phyloP scores from a whole-genome alignment of 2,329 filamentous ascomycete genomes.

The Emergomyces orientalis region DNA sequence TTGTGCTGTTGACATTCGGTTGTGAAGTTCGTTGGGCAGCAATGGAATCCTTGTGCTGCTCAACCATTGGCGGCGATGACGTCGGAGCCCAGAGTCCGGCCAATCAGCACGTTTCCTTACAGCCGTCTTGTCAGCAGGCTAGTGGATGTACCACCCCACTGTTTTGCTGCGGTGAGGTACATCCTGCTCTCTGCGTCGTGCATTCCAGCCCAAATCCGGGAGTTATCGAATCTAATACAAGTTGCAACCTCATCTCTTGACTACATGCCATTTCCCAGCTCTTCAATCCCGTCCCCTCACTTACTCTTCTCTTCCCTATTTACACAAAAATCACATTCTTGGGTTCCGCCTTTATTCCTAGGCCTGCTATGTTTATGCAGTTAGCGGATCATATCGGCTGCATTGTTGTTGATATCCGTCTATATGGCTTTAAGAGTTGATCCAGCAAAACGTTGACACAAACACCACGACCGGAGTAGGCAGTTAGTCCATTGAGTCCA shows the following conservation, averaged over 20 bases:
- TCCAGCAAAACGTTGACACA: neutral
- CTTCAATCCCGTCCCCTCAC: neutral
- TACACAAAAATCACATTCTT: neutral
- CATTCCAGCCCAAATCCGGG: no score
- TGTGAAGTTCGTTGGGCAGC: neutral
- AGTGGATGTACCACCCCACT: neutral
- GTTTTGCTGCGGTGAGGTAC: neutral
- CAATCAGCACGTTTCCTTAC: neutral
- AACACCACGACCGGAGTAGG: neutral
- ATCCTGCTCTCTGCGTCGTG: neutral
- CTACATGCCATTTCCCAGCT: neutral
- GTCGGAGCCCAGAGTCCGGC: neutral
- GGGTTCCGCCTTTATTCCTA: no score
- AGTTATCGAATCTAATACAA: no score
- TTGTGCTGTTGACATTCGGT: neutral
- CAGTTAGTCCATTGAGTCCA: neutral
- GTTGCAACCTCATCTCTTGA: neutral
- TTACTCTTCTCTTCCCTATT: neutral
- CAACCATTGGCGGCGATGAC: neutral
- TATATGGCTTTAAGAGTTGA: neutral
- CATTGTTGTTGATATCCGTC: neutral
- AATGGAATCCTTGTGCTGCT: neutral
- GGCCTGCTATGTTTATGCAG: neutral
- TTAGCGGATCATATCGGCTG: neutral
- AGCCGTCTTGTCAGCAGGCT: neutral